Conservation (phyloP, 257 asterid genomes). For the Rehmannia glutinosa region DNA sequence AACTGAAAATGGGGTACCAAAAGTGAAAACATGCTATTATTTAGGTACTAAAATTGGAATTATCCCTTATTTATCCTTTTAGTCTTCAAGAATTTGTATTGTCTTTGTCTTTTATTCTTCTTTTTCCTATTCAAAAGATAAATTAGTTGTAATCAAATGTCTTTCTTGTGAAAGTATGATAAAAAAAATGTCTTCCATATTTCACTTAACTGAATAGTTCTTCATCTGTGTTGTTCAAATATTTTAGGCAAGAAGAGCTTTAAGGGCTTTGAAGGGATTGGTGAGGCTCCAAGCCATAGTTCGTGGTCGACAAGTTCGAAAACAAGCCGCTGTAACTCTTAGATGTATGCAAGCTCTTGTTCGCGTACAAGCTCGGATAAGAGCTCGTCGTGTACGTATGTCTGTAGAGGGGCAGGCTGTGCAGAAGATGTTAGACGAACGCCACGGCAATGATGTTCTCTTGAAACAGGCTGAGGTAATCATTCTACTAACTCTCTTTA, state of each 20-base stretch:
- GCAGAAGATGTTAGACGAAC: constrained; percentile 67
- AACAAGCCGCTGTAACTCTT: constrained; percentile 92
- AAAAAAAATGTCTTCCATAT: too few species aligned
- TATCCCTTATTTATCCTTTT: too few species aligned
- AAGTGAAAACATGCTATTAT: too few species aligned
- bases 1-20: too few species aligned
- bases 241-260: constrained; percentile 83
- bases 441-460: constrained; percentile 39
- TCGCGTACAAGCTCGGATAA: constrained; percentile 89
- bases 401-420: constrained; percentile 88
- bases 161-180: too few species aligned
- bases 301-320: constrained; percentile 84
- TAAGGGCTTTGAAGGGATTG: constrained; percentile 86
- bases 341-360: constrained; percentile 99
- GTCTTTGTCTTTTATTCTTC: too few species aligned
- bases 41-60: too few species aligned
- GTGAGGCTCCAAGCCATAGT: constrained; percentile 96
- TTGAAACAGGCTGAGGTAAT: constrained; percentile 84
- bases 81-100: too few species aligned
- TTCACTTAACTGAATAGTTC: too few species aligned
- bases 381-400: constrained; percentile 89
- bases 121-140: too few species aligned
- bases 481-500: background rate
- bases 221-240: too few species aligned
- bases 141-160: too few species aligned